Evolutionary conservation across 495 filamentous ascomycete species (phyloP).

Genomic region (Physcia stellaris): DNA sequence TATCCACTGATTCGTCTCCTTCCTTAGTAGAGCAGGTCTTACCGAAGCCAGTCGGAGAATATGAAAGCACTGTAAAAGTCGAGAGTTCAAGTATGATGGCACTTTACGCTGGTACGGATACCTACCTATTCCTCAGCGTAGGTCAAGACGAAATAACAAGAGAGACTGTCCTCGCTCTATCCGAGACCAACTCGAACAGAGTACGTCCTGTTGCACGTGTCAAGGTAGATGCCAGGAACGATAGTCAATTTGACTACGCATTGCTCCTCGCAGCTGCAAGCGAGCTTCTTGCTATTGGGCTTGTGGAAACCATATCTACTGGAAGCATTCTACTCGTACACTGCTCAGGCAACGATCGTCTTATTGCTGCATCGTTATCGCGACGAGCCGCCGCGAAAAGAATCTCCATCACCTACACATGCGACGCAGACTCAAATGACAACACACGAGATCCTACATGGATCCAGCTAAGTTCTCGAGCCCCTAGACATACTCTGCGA

Average conservation of each 20-base stretch:
- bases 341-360: conserved; percentile 4
- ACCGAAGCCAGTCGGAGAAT: background rate
- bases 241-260: background rate
- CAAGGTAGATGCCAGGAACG: background rate
- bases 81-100: background rate
- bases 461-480: conserved; percentile 3
- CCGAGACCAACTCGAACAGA: background rate
- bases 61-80: background rate
- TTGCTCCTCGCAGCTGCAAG: background rate
- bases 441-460: background rate
- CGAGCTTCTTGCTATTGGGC: background rate
- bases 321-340: conserved; percentile 6
- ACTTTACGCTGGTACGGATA: background rate
- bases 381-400: background rate
- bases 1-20: background rate
- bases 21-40: background rate
- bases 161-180: background rate
- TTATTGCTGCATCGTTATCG: conserved; percentile 3
- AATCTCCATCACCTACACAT: conserved; percentile 1
- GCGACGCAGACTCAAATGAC: background rate
- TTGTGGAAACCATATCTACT: background rate
- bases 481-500: conserved; percentile 3
- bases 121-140: conserved; percentile 4
- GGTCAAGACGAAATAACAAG: background rate
- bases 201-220: background rate